A percentile compares a stretch with the other conserved stretches of the same genome.
These are phyloP conservation scores for Rhodotorula sp. DNA, from an alignment of 1,284 basidiomycete genomes.

Conservation along the genomic window DNA sequence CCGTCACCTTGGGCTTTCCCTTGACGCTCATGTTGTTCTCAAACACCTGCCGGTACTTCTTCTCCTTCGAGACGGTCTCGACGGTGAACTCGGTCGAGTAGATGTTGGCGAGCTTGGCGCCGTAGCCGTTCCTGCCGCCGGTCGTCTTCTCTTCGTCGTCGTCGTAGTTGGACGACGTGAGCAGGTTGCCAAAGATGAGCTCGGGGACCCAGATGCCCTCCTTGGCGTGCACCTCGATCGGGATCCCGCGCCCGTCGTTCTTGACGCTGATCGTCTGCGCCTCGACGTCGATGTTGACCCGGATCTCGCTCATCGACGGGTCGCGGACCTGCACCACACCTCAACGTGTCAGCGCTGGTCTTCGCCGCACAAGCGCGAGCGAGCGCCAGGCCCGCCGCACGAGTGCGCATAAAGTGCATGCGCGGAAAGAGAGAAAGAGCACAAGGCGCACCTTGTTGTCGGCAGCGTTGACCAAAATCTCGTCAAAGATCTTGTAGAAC, in stretches of 20 bases:
- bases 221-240: constrained; percentile 90
- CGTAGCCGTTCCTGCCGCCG: constrained; percentile 97
- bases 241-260: constrained; percentile 97
- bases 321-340: constrained; percentile 73
- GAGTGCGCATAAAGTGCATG: too few species aligned
- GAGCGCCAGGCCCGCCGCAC: too few species aligned
- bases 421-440: neutral
- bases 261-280: constrained; percentile 84
- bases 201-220: constrained; percentile 97
- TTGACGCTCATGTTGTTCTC: constrained; percentile 89
- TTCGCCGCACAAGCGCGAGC: too few species aligned
- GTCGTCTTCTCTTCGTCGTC: constrained; percentile 99
- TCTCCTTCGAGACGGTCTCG: constrained; percentile 82
- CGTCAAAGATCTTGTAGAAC: constrained; percentile 99
- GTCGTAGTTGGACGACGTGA: constrained; percentile 97
- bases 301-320: constrained; percentile 80
- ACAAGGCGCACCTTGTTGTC: constrained; percentile 84
- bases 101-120: constrained; percentile 97
- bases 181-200: constrained; percentile 93
- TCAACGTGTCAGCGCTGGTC: too few species aligned
- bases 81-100: constrained; percentile 97
- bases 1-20: constrained; percentile 87
- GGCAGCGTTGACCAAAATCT: constrained; percentile 98
- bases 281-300: constrained; percentile 82
- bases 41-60: constrained; percentile 97